A percentile compares a stretch with the other conserved stretches of the same genome.
These are phyloP conservation scores for Boletus reticuloceps DNA, from an alignment of 768 basidiomycete genomes.

Conservation along the genomic window DNA sequence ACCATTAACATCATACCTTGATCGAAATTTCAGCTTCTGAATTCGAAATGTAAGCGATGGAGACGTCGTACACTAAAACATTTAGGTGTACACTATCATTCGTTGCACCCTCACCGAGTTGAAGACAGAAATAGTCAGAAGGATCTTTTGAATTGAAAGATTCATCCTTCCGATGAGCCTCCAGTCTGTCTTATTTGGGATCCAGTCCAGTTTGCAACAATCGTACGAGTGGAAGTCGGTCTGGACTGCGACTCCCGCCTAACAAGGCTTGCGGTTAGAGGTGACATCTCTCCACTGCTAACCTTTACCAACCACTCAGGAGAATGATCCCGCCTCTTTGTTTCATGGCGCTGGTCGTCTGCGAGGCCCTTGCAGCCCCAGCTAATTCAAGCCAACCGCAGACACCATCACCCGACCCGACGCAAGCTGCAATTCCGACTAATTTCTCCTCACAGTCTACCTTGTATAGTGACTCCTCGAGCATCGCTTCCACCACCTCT, in stretches of 20 bases:
- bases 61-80: no score
- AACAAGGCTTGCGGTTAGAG: background rate
- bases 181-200: background rate
- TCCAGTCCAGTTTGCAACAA: slow-evolving; percentile 7
- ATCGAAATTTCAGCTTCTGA: no score
- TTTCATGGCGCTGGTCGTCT: slow-evolving; percentile 18
- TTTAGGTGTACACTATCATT: no score
- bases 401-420: background rate
- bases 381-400: slow-evolving; percentile 3
- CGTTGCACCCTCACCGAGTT: no score
- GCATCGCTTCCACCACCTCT: background rate
- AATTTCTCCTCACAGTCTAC: background rate
- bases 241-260: slow-evolving; percentile 2
- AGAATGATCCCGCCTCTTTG: slow-evolving; percentile 8
- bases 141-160: no score
- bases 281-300: background rate
- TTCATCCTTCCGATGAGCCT: no score
- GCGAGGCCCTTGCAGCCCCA: slow-evolving; percentile 8
- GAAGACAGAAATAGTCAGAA: no score
- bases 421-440: background rate
- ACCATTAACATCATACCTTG: no score
- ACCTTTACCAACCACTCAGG: background rate
- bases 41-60: no score
- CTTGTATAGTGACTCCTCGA: background rate
- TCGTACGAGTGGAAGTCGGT: background rate